These are phyloP conservation scores for Mycena amicta DNA, from an alignment of 768 basidiomycete species.

Conservation along the genomic window DNA sequence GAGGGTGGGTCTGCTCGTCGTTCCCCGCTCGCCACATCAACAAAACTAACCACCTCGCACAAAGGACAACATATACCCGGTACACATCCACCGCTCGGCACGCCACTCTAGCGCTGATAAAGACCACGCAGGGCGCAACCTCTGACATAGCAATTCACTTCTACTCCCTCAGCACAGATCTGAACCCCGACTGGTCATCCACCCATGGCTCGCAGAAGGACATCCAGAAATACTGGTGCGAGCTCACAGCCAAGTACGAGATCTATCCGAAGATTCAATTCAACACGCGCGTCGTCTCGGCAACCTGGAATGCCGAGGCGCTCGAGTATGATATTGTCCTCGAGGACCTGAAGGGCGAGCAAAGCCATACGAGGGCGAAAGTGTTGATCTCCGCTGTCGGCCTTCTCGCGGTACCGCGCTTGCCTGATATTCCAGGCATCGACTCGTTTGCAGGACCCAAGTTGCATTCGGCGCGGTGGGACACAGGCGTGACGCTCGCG, in stretches of 20 bases:
- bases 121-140: slow-evolving; percentile 47
- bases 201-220: slow-evolving; percentile 46
- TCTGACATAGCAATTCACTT: slow-evolving; percentile 59
- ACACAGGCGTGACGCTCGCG: slow-evolving; percentile 38
- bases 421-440: slow-evolving; percentile 36
- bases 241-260: slow-evolving; percentile 47
- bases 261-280: slow-evolving; percentile 45
- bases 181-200: slow-evolving; percentile 54
- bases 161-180: slow-evolving; percentile 57
- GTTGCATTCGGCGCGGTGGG: slow-evolving; percentile 61
- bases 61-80: slow-evolving; percentile 60
- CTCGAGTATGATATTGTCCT: slow-evolving; percentile 35
- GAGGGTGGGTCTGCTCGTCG: slow-evolving; percentile 45
- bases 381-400: slow-evolving; percentile 55
- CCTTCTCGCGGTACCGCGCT: slow-evolving; percentile 46
- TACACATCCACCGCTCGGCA: slow-evolving; percentile 23
- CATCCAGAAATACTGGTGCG: slow-evolving; percentile 52
- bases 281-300: slow-evolving; percentile 40
- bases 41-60: neutral
- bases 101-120: neutral
- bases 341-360: slow-evolving; percentile 31
- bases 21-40: neutral
- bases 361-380: no score
- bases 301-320: slow-evolving; percentile 24
- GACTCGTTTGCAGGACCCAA: slow-evolving; percentile 47